Evolutionary conservation across 1,284 basidiomycete species (phyloP), one percentile per base, ranked within the genome.

Genomic region (Cystobasidiaceae sp.): DNA sequence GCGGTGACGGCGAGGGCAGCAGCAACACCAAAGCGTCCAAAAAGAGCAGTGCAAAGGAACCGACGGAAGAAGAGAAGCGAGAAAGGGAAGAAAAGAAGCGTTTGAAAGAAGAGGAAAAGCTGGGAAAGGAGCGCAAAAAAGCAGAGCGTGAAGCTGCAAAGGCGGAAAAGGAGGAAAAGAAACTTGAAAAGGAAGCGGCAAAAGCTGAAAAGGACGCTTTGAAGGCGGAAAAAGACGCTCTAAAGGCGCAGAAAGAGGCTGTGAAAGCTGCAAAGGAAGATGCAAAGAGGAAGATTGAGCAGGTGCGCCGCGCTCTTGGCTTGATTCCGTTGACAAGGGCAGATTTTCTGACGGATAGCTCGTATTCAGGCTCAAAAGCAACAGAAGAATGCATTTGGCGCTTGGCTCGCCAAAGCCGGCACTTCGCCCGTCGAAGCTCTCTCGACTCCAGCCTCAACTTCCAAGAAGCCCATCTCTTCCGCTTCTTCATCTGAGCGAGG

Each of bases 401-500:
- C 54, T 44, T 71, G 69, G 48, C 65, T 72, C 32, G 55, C 43
- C 25, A 72, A 71, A 58, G 67, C 59, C n/a, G 60, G 51, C 33
- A 46, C 58, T 51, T 3, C 68, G 60, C 19, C 54, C 37, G 23
- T 67, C 54, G 44, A 28, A 27, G 46, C 33, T n/a, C 17, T 39
- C 37, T 21, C 39, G 58, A 15, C 48, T 30, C 41, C 45, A n/a
- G 44, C 52, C 21, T 59, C 41, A 23, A 28, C 55, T 17, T 33
- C 5, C 21, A 37, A 21, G 23, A 13, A 19, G 25, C 51, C 50
- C 57, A 43, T 27, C 21, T 50, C 51, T 39, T 37, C 61, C 8
- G 28, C 56, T 15, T 46, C 43, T 13, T 23, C 56, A 4, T 59
- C 56, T 34, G 56, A 59, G 27, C 1, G 32, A 32, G 45, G 56